Conservation (phyloP, 2,329 filamentous ascomycete genomes). For the Exophiala lecanii-corni region DNA sequence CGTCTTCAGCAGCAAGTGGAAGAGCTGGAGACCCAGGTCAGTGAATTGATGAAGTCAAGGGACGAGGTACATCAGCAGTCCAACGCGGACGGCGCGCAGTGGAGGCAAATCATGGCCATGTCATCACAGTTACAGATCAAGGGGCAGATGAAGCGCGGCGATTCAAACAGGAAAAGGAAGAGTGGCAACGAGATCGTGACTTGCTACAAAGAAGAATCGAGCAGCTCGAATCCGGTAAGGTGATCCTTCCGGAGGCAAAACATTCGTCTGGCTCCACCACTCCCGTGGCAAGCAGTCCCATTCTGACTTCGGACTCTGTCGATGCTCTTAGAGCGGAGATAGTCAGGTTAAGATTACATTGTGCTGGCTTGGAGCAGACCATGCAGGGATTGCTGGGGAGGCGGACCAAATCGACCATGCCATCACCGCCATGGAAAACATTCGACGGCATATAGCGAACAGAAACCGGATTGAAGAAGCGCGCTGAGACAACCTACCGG, state of each 20-base stretch:
- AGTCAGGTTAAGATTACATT: slow-evolving; percentile 19
- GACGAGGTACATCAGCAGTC: slow-evolving; percentile 44
- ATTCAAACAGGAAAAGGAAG: slow-evolving; percentile 38
- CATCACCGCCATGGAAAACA: slow-evolving; percentile 32
- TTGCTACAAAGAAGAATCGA: slow-evolving; percentile 34
- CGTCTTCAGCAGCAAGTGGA: slow-evolving; percentile 45
- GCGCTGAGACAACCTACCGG: no score
- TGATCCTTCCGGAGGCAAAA: slow-evolving; percentile 11
- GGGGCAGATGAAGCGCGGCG: slow-evolving; percentile 39
- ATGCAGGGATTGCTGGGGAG: slow-evolving; percentile 21
- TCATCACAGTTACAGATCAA: slow-evolving; percentile 43
- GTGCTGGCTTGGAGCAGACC: slow-evolving; percentile 21
- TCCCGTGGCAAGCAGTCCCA: slow-evolving; percentile 16
- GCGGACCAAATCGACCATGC: slow-evolving; percentile 21
- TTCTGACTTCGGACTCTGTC: slow-evolving; percentile 24
- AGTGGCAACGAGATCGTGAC: slow-evolving; percentile 33
- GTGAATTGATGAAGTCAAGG: slow-evolving; percentile 45
- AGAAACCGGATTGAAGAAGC: slow-evolving; percentile 6
- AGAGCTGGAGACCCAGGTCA: slow-evolving; percentile 45
- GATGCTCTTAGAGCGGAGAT: slow-evolving; percentile 25
- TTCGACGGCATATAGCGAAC: slow-evolving; percentile 23
- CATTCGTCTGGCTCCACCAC: slow-evolving; percentile 15
- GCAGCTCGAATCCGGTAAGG: slow-evolving; percentile 31
- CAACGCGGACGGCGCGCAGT: slow-evolving; percentile 44
- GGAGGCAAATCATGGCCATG: slow-evolving; percentile 49